These are phyloP conservation scores for Nemania diffusa DNA, from an alignment of 2,329 filamentous ascomycete genomes.

Conservation along the genomic window DNA sequence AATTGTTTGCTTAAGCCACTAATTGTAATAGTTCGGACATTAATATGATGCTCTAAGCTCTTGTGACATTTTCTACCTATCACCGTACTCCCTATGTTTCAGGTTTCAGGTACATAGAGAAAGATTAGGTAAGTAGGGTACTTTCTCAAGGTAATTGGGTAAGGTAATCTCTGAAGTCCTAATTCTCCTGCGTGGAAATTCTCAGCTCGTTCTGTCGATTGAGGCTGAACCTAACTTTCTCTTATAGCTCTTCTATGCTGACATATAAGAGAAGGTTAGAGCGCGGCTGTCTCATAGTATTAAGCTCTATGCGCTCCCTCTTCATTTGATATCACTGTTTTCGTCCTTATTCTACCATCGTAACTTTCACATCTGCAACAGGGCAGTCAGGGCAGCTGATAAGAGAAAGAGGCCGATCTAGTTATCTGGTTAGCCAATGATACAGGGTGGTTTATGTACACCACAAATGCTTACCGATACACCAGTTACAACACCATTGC, in stretches of 20 bases:
- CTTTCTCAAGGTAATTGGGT: too few relatives aligned
- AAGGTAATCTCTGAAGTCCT: background rate
- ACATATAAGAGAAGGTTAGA: background rate
- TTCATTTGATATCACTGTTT: background rate
- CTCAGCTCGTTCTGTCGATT: background rate
- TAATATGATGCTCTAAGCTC: background rate
- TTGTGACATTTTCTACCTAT: constrained; percentile 4
- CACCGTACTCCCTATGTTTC: constrained; percentile 11
- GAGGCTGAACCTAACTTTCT: constrained; percentile 1
- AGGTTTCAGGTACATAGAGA: constrained; percentile 13
- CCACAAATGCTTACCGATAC: constrained; percentile 41
- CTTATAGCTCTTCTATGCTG: background rate
- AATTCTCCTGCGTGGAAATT: background rate
- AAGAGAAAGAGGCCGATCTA: constrained; percentile 42
- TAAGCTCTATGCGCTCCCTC: background rate
- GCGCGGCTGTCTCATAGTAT: background rate
- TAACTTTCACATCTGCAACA: constrained; percentile 39
- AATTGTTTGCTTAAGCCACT: background rate
- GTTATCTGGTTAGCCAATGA: constrained; percentile 29
- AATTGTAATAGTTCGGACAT: background rate
- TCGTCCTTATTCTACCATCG: background rate
- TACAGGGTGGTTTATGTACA: background rate
- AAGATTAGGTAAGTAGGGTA: background rate
- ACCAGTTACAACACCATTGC: constrained; percentile 31
- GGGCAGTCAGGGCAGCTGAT: constrained; percentile 38